Evolutionary conservation across 1,284 basidiomycete species (phyloP), one percentile per base, ranked within the genome.

Genomic region (Amylostereum areolatum): DNA sequence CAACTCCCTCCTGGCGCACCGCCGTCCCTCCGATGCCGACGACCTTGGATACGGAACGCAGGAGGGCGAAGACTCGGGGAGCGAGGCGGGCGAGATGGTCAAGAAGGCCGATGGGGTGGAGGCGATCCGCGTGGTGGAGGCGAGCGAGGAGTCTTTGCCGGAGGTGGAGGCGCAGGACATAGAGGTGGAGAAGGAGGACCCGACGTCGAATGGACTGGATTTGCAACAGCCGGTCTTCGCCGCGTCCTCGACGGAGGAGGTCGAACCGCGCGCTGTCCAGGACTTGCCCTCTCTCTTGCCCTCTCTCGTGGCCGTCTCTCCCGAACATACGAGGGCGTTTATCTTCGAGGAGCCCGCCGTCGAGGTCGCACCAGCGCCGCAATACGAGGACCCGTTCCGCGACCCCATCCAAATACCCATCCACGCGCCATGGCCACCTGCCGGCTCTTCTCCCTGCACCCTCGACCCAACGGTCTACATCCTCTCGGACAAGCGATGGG

Each of bases 1-100:
- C n/a, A 18, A 43, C 28, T 5, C 25, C 12, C 24, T 25, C 41
- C 5, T 43, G 25, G 41, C 41, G 25, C 41, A 10, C 8, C 8
- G 41, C 25, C 41, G 41, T 8, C 41, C 30, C 7, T 43, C 41
- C 30, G 52, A 50, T 12, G 43, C 32, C 30, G 53, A 55, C 24
- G 53, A 55, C 43, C 53, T 46, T 33, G 53, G 53, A 2, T 55
- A 55, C 28, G 48, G 53, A 11, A 55, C 53, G 7, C 53, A 55
- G 43, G 53, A 55, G n/a, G 53, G 52, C 34, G 52, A 53, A 11
- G 52, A 53, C 25, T 43, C 46, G 30, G 27, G 7, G 41, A 3
- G 43, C 46, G 31, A 24, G 25, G 37, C 31, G 25, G 18, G 27
- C 35, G 2, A 45, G 46, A 10, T 29, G 31, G 24, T 12, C 45